Evolutionary conservation across 768 basidiomycete genomes (phyloP).

Genomic region (Candolleomyces efflorescens): DNA sequence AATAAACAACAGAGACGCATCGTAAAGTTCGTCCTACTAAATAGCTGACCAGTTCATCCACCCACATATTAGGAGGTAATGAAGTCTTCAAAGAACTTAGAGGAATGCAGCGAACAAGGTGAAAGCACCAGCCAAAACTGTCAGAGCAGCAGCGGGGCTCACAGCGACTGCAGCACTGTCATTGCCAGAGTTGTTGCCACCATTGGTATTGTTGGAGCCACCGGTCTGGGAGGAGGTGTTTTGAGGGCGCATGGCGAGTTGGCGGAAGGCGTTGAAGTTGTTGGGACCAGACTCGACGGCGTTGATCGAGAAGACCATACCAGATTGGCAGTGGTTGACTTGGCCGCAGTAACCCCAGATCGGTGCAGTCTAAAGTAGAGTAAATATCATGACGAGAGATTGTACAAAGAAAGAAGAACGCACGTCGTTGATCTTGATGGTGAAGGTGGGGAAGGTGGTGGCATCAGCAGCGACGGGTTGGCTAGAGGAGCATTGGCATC

Average conservation of each 20-base stretch:
- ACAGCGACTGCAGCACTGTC: neutral
- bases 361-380: constrained; percentile 31
- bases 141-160: no score
- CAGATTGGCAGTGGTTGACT: constrained; percentile 44
- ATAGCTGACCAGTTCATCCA: no score
- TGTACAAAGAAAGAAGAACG: constrained; percentile 10
- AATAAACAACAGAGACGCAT: neutral
- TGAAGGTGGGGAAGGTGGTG: constrained; percentile 39
- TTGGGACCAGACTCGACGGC: constrained; percentile 45
- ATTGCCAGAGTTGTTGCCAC: neutral
- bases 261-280: constrained; percentile 47
- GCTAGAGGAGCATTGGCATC: constrained; percentile 17
- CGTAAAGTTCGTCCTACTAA: neutral
- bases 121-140: no score
- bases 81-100: no score
- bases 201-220: neutral
- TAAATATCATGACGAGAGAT: neutral
- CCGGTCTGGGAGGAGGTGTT: neutral
- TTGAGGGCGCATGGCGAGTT: constrained; percentile 19
- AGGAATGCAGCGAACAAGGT: no score
- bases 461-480: constrained; percentile 38
- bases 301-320: constrained; percentile 65
- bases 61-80: no score
- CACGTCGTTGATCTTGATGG: constrained; percentile 47
- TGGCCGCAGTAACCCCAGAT: constrained; percentile 61